Evolutionary conservation across 179 eudicot species (phyloP).

Genomic region (Gypsophila paniculata): DNA sequence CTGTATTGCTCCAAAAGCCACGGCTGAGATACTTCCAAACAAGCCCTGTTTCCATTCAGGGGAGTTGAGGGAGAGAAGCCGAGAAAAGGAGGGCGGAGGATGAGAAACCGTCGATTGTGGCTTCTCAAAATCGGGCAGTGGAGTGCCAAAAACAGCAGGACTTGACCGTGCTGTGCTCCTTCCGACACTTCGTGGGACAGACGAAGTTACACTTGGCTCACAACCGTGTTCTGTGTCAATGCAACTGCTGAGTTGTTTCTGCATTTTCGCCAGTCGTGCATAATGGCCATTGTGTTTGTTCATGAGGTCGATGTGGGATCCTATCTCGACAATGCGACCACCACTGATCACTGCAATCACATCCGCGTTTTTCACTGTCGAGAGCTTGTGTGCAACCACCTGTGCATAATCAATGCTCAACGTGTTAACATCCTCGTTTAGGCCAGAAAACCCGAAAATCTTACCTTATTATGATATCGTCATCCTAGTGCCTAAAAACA

Average conservation of each 20-base stretch:
- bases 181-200: conserved; percentile 48
- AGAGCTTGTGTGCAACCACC: conserved; percentile 50
- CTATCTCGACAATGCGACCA: conserved; percentile 36
- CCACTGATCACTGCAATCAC: conserved; percentile 33
- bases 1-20: conserved; percentile 40
- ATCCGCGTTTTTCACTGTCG: conserved; percentile 44
- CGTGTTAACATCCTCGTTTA: neutral
- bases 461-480: too few relatives aligned
- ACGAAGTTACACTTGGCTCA: conserved; percentile 29
- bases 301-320: conserved; percentile 36
- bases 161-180: conserved; percentile 59
- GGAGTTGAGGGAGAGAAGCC: conserved; percentile 34
- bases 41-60: conserved; percentile 44
- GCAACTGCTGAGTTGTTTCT: conserved; percentile 29
- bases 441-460: neutral
- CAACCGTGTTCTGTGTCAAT: conserved; percentile 20
- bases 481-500: too few relatives aligned
- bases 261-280: conserved; percentile 38
- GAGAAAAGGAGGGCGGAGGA: conserved; percentile 32
- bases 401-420: neutral
- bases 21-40: conserved; percentile 33
- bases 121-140: conserved; percentile 24
- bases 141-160: conserved; percentile 44
- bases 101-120: conserved; percentile 6
- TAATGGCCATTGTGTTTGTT: conserved; percentile 36